These are phyloP conservation scores for Populus euphratica DNA, from an alignment of 345 rosid species.

Conservation along the genomic window DNA sequence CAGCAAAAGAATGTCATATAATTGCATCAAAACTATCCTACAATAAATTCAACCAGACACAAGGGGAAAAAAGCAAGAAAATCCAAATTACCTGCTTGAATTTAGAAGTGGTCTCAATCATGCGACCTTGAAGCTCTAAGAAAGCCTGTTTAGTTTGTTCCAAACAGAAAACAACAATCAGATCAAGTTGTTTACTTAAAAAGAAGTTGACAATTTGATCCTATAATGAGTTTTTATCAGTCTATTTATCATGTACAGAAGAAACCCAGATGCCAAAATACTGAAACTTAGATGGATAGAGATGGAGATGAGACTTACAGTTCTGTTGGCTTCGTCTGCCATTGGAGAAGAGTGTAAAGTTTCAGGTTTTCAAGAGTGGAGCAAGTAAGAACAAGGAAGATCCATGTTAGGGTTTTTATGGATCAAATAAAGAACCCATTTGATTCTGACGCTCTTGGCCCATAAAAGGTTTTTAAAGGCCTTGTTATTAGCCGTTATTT, in stretches of 20 bases:
- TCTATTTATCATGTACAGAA: not conserved
- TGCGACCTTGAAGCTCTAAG: constrained; percentile 63
- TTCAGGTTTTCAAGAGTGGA: not conserved
- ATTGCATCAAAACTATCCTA: not conserved
- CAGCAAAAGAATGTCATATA: not conserved
- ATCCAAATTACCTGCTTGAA: constrained; percentile 45
- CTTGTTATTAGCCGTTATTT: too few relatives aligned
- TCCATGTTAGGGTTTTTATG: not conserved
- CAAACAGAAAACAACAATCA: not conserved
- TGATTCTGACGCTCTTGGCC: not conserved
- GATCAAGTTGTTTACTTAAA: not conserved
- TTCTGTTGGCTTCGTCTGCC: constrained; percentile 55
- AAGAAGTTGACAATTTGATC: not conserved
- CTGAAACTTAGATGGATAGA: not conserved
- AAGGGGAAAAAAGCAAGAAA: too few relatives aligned
- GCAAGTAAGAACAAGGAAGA: not conserved
- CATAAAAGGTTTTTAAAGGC: not conserved
- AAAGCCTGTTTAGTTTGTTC: constrained; percentile 37
- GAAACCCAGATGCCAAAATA: not conserved
- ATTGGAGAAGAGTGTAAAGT: constrained; percentile 12
- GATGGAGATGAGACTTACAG: constrained; percentile 20
- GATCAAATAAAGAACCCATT: not conserved
- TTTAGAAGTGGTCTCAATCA: constrained; percentile 65
- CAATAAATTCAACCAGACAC: not conserved
- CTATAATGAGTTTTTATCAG: not conserved